Percentiles rank a stretch among this genome's conserved stretches.
Evolutionary conservation across 2,329 filamentous ascomycete species (phyloP).

Genomic region (Ascosphaera apis): DNA sequence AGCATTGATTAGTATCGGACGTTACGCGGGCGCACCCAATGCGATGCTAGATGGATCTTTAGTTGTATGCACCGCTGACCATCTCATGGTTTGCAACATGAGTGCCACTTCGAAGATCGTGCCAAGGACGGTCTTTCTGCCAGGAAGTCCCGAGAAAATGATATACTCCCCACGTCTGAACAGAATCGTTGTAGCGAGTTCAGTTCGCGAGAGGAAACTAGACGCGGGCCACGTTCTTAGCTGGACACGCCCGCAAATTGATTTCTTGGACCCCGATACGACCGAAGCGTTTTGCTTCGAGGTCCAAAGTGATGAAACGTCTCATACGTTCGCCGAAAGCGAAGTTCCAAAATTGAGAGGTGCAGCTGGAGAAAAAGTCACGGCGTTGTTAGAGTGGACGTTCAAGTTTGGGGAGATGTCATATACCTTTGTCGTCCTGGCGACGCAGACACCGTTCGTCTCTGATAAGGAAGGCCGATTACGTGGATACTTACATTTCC

Average conservation of each 20-base stretch:
- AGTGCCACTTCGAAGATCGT: constrained; percentile 19
- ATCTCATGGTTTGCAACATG: constrained; percentile 25
- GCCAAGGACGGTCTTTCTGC: constrained; percentile 17
- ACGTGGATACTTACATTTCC: constrained; percentile 13
- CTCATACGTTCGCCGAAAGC: neutral
- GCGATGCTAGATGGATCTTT: constrained; percentile 18
- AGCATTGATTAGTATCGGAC: neutral
- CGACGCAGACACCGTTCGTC: neutral
- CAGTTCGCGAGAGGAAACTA: constrained; percentile 9
- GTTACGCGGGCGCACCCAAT: neutral
- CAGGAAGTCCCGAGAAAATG: constrained; percentile 20
- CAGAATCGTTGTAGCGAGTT: constrained; percentile 27
- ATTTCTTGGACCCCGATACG: constrained; percentile 17
- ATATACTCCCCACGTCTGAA: constrained; percentile 23
- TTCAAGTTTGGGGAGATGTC: constrained; percentile 13
- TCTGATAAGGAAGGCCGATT: constrained; percentile 13
- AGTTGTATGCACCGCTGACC: constrained; percentile 24
- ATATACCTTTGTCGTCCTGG: constrained; percentile 7
- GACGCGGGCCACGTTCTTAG: constrained; percentile 11
- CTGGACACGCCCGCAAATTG: constrained; percentile 14
- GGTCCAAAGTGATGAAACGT: neutral
- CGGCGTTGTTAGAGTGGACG: constrained; percentile 19
- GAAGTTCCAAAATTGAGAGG: constrained; percentile 6
- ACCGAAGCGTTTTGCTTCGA: constrained; percentile 4
- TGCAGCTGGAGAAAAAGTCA: constrained; percentile 18